Conservation (phyloP, 495 filamentous ascomycete genomes). For the Penicillium canariense region DNA sequence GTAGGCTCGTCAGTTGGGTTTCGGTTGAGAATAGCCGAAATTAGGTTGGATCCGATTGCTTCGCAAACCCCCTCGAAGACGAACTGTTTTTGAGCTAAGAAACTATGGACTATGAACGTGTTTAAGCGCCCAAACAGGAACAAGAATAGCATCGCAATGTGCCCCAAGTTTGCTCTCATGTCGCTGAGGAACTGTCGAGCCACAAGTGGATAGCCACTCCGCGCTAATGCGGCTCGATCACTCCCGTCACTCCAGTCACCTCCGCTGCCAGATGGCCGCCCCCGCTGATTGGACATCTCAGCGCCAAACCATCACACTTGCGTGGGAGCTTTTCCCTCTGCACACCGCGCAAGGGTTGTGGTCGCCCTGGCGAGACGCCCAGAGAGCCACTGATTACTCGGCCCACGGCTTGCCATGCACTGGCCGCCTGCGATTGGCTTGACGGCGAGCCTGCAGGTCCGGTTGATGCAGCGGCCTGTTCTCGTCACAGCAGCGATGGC, state of each 20-base stretch:
- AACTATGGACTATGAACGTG: too few species aligned
- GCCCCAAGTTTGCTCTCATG: too few species aligned
- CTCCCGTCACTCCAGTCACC: slow-evolving; percentile 19
- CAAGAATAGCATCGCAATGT: too few species aligned
- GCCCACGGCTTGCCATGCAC: slow-evolving; percentile 5
- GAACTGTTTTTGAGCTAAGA: too few species aligned
- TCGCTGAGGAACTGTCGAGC: too few species aligned
- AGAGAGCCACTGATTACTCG: slow-evolving; percentile 1
- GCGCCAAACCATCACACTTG: slow-evolving; percentile 28
- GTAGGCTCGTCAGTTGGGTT: too few species aligned
- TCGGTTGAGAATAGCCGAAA: too few species aligned
- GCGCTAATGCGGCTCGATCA: slow-evolving; percentile 33
- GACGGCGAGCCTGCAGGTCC: neutral
- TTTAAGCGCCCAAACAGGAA: too few species aligned
- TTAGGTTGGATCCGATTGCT: too few species aligned
- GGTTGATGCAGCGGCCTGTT: neutral
- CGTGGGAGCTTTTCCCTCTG: slow-evolving; percentile 6
- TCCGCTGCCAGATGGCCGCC: neutral
- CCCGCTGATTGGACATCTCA: slow-evolving; percentile 19
- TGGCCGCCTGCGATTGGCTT: slow-evolving; percentile 12
- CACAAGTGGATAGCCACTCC: too few species aligned
- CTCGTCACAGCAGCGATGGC: slow-evolving; percentile 10
- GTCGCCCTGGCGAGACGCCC: slow-evolving; percentile 12
- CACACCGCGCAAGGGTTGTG: neutral
- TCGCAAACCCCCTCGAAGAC: too few species aligned